Evolutionary conservation across 2,329 filamentous ascomycete species (phyloP).

Genomic region (Phyllosticta ampelicida): DNA sequence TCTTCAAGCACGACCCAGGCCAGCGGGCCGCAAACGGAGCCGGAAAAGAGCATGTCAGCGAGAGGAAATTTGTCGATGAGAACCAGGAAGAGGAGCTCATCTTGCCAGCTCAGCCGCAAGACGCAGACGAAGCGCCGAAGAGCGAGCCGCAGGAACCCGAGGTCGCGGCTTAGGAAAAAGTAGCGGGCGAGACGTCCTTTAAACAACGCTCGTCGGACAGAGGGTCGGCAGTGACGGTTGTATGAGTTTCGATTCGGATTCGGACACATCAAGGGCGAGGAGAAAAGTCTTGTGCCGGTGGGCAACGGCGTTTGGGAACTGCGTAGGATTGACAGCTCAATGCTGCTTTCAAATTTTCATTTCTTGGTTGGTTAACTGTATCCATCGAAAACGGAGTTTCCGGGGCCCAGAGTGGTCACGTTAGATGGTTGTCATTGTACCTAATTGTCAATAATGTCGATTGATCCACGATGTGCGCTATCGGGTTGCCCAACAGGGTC

Average conservation of each 20-base stretch:
- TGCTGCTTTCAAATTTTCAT: not conserved
- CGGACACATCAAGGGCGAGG: not conserved
- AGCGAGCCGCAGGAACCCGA: constrained; percentile 2
- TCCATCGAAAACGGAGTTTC: not conserved
- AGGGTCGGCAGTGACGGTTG: not conserved
- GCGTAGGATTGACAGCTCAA: constrained; percentile 2
- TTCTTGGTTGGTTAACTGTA: not conserved
- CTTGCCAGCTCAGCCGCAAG: constrained; percentile 39
- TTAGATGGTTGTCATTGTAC: not conserved
- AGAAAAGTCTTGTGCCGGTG: not conserved
- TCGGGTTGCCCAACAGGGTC: not conserved
- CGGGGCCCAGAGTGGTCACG: not conserved
- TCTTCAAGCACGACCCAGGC: constrained; percentile 83
- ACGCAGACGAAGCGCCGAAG: not conserved
- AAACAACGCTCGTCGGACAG: not conserved
- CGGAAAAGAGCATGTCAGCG: constrained; percentile 62
- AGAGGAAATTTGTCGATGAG: constrained; percentile 77
- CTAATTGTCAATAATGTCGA: too few species aligned
- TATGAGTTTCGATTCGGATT: not conserved
- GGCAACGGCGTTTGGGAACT: constrained; percentile 6
- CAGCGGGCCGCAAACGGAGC: constrained; percentile 54
- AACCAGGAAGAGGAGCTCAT: constrained; percentile 59
- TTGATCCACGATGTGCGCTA: not conserved
- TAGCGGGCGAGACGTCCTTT: not conserved
- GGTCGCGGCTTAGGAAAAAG: not conserved